Evolutionary conservation across 352 stramenopile genomes (phyloP).

Genomic region (Phytophthora tentaculata): DNA sequence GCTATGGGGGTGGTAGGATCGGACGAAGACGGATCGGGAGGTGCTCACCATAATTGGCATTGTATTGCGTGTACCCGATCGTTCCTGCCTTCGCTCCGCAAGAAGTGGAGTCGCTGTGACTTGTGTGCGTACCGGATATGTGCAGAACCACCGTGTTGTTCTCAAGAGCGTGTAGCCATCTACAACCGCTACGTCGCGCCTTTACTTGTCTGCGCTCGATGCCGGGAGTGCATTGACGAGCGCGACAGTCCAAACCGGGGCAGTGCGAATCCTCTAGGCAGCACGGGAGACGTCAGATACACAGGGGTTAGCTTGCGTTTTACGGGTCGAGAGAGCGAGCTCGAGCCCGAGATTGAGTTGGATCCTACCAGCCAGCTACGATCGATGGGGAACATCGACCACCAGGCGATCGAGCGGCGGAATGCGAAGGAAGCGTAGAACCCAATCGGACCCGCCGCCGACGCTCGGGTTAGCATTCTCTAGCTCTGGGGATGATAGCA

Average conservation of each 20-base stretch:
- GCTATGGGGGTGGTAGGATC: slow-evolving; percentile 10
- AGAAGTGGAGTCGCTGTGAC: slow-evolving; percentile 32
- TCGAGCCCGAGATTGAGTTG: slow-evolving; percentile 30
- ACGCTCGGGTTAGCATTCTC: slow-evolving; percentile 32
- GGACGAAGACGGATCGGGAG: slow-evolving; percentile 18
- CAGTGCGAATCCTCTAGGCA: slow-evolving; percentile 14
- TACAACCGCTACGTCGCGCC: slow-evolving; percentile 41
- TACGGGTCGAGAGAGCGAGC: slow-evolving; percentile 27
- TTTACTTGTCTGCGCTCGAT: slow-evolving; percentile 34
- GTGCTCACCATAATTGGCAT: slow-evolving; percentile 31
- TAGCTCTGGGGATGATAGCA: slow-evolving; percentile 35
- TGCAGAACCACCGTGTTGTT: slow-evolving; percentile 24
- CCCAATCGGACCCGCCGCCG: slow-evolving; percentile 31
- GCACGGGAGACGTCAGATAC: slow-evolving; percentile 32
- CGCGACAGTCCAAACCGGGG: slow-evolving; percentile 20
- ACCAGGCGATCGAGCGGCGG: slow-evolving; percentile 7
- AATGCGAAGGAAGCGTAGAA: slow-evolving; percentile 22
- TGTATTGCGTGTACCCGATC: slow-evolving; percentile 38
- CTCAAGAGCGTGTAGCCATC: slow-evolving; percentile 35
- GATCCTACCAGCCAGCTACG: slow-evolving; percentile 17
- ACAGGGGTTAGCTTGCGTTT: slow-evolving; percentile 34
- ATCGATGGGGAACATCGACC: slow-evolving; percentile 8
- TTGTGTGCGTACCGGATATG: slow-evolving; percentile 41
- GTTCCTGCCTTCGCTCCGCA: slow-evolving; percentile 17
- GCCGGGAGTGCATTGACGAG: slow-evolving; percentile 40